Percentiles rank a stretch among this genome's conserved stretches.
These are phyloP conservation scores for Penicillium sp. DNA, from an alignment of 2,329 filamentous ascomycete species.

Conservation along the genomic window DNA sequence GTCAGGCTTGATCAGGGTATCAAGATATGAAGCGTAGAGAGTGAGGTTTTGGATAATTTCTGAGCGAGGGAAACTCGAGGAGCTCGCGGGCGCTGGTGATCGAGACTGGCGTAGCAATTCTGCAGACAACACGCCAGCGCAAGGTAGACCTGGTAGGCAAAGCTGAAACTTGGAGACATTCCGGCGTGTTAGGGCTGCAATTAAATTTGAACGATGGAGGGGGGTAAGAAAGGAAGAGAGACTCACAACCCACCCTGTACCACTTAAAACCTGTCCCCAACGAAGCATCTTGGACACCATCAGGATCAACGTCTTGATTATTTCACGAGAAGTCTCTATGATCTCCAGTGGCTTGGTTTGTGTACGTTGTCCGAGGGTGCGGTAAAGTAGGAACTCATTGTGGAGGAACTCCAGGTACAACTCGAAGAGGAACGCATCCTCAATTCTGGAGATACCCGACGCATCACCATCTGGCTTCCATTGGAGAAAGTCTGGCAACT, in stretches of 20 bases:
- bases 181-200: not conserved
- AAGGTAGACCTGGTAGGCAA: conserved; percentile 28
- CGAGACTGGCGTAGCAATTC: conserved; percentile 28
- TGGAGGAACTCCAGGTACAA: conserved; percentile 27
- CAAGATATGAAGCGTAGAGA: conserved; percentile 27
- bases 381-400: conserved; percentile 27
- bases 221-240: not conserved
- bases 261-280: conserved; percentile 11
- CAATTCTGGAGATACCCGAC: not conserved
- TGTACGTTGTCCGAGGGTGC: conserved; percentile 20
- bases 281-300: conserved; percentile 12
- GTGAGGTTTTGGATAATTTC: conserved; percentile 33
- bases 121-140: conserved; percentile 30
- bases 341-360: conserved; percentile 21
- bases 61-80: conserved; percentile 22
- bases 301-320: conserved; percentile 20
- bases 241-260: conserved; percentile 21
- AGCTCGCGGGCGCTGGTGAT: not conserved
- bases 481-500: conserved; percentile 22
- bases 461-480: conserved; percentile 15
- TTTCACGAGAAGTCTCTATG: conserved; percentile 24
- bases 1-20: conserved; percentile 20
- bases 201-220: not conserved
- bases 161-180: not conserved
- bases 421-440: conserved; percentile 13